Evolutionary conservation across 1,139 yeast species (phyloP).

Genomic region (Suhomyces yuchorum): DNA sequence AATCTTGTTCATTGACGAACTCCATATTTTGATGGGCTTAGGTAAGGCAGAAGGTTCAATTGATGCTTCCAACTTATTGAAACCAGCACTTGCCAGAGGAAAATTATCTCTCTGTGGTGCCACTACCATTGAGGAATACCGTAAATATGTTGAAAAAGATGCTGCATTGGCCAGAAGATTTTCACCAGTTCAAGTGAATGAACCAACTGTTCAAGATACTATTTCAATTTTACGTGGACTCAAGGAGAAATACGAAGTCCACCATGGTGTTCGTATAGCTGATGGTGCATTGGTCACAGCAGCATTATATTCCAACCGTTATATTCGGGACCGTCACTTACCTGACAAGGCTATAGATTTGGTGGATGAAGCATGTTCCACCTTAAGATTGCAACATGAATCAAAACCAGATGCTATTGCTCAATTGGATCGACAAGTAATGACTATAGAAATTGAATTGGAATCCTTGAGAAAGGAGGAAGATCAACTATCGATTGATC

Average conservation of each 20-base stretch:
- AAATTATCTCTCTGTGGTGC: constrained; percentile 95
- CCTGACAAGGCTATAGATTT: constrained; percentile 97
- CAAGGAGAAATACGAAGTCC: constrained; percentile 93
- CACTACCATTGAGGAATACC: constrained; percentile 84
- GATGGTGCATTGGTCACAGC: constrained; percentile 95
- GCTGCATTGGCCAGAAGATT: constrained; percentile 91
- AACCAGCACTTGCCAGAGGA: constrained; percentile 95
- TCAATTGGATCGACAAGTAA: constrained; percentile 80
- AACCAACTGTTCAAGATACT: constrained; percentile 92
- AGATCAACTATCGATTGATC: constrained; percentile 78
- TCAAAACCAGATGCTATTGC: constrained; percentile 95
- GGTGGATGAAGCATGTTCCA: constrained; percentile 97
- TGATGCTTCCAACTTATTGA: constrained; percentile 90
- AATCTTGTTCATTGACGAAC: constrained; percentile 88
- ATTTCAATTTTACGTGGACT: constrained; percentile 90
- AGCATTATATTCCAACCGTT: constrained; percentile 85
- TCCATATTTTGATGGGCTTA: constrained; percentile 85
- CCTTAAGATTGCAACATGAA: constrained; percentile 90
- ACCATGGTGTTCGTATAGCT: constrained; percentile 95
- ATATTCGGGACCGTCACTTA: constrained; percentile 84
- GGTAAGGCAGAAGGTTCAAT: constrained; percentile 96
- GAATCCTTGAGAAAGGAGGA: constrained; percentile 93
- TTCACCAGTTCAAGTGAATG: constrained; percentile 83
- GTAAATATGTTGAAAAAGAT: constrained; percentile 87
- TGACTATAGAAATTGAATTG: constrained; percentile 93